These are phyloP conservation scores for Ascochyta clinopodiicola DNA, from an alignment of 2,329 filamentous ascomycete genomes.

Conservation along the genomic window DNA sequence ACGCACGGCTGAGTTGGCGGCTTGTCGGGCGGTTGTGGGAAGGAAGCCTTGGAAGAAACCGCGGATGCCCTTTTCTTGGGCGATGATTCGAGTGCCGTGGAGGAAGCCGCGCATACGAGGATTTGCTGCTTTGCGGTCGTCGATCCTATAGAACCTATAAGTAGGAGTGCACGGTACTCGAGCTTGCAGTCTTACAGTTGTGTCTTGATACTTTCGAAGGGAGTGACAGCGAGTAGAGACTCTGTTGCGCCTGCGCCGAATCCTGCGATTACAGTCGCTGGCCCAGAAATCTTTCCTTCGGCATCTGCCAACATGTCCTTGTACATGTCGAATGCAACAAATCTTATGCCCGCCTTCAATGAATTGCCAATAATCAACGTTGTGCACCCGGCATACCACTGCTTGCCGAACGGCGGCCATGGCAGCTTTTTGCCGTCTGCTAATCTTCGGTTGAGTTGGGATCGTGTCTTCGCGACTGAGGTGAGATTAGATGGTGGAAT, in stretches of 20 bases:
- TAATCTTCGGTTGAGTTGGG: slow-evolving; percentile 87
- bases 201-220: slow-evolving; percentile 98
- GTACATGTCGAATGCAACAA: slow-evolving; percentile 96
- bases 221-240: slow-evolving; percentile 90
- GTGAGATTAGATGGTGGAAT: slow-evolving; percentile 19
- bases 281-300: slow-evolving; percentile 87
- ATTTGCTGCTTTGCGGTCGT: slow-evolving; percentile 85
- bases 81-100: slow-evolving; percentile 86
- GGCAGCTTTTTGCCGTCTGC: slow-evolving; percentile 85
- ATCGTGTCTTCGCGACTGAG: slow-evolving; percentile 88
- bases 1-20: slow-evolving; percentile 89
- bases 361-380: slow-evolving; percentile 97
- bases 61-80: slow-evolving; percentile 81
- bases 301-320: slow-evolving; percentile 82
- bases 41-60: slow-evolving; percentile 98
- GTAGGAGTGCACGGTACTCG: neutral
- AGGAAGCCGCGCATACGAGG: slow-evolving; percentile 92
- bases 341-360: slow-evolving; percentile 94
- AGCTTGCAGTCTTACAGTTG: slow-evolving; percentile 64
- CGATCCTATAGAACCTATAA: slow-evolving; percentile 66
- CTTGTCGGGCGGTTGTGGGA: slow-evolving; percentile 91
- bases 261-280: slow-evolving; percentile 87
- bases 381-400: slow-evolving; percentile 98
- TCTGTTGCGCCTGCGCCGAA: slow-evolving; percentile 96
- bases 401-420: slow-evolving; percentile 89